Percentiles rank a stretch among this genome's conserved stretches.
These are phyloP conservation scores for Xylaria digitata DNA, from an alignment of 2,329 filamentous ascomycete genomes.

Conservation along the genomic window DNA sequence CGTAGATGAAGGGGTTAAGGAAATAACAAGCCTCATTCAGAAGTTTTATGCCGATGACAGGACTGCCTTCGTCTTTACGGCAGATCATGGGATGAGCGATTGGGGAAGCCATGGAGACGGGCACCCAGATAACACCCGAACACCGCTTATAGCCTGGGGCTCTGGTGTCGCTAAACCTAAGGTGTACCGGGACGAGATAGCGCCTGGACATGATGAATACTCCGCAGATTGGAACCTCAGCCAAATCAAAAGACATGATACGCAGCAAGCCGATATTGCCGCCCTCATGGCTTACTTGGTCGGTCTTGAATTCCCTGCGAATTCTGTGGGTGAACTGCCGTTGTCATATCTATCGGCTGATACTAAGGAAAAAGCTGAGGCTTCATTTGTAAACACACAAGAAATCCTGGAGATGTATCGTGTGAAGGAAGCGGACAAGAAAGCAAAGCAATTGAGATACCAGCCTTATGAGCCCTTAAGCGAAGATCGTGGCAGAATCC, in stretches of 20 bases:
- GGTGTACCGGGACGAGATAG: slow-evolving; percentile 63
- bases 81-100: slow-evolving; percentile 99
- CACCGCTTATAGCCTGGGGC: slow-evolving; percentile 92
- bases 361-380: slow-evolving; percentile 82
- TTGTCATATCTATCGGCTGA: slow-evolving; percentile 81
- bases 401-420: slow-evolving; percentile 95
- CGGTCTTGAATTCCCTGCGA: slow-evolving; percentile 90
- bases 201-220: slow-evolving; percentile 89
- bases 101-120: slow-evolving; percentile 99
- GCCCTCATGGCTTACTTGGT: slow-evolving; percentile 94
- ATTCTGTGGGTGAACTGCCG: slow-evolving; percentile 94
- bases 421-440: slow-evolving; percentile 91
- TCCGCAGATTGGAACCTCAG: slow-evolving; percentile 90
- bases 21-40: slow-evolving; percentile 83
- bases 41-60: slow-evolving; percentile 86
- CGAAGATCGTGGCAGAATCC: slow-evolving; percentile 66
- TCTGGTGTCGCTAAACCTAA: slow-evolving; percentile 85
- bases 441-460: slow-evolving; percentile 79
- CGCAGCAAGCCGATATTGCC: slow-evolving; percentile 92
- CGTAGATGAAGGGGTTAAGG: slow-evolving; percentile 88
- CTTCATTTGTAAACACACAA: slow-evolving; percentile 83
- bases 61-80: slow-evolving; percentile 96
- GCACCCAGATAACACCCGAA: slow-evolving; percentile 95
- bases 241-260: slow-evolving; percentile 85
- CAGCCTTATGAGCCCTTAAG: slow-evolving; percentile 78